Evolutionary conservation across 148 eudicot species (phyloP), one percentile per base, ranked within the genome.

Genomic region (Pouteria glomerata): DNA sequence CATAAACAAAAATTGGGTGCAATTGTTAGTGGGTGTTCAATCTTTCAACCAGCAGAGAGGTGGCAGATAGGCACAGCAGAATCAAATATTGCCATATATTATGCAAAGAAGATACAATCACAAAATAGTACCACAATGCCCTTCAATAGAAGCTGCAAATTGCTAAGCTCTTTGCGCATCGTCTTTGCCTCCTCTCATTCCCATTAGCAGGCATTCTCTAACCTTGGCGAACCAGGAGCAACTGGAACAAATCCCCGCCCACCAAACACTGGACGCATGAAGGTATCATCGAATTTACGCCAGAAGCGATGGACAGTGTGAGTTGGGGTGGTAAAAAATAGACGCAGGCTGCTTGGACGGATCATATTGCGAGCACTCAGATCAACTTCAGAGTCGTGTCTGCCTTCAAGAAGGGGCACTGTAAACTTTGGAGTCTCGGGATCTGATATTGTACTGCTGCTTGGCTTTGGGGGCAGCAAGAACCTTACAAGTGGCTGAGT

Each of bases 231-330:
- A 61, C 90, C 81, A 0, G 87, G 88, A 60, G 81, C 85, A 37
- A 23, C 83, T 26, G 90, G 90, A 66, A 89, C 93, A 37, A 89
- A 89, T 26, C 93, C 93, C 10, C 93, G 84, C 18, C 93, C 93
- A 53, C 93, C 93, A 78, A 89, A 89, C 48, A 89, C 81, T 23
- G 93, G 93, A 1, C 93, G 84, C 93, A 89, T 89, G 59, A 86
- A 86, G 31, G 85, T 39, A 65, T 89, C 78, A n/a, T 89, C 90
- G 59, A 89, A 89, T 61, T 84, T 86, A 47, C 93, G 88, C 90
- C 93, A 89, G 66, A 81, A 79, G 69, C 80, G 72, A 69, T 89
- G 93, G 34, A 86, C 87, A 0, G 90, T 86, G 74, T 86, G 87
- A 21, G 84, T 79, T 14, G 93, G 93, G 35, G 90, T 79, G 57